Evolutionary conservation across 2,329 filamentous ascomycete species (phyloP), one percentile per base, ranked within the genome.

Genomic region (Fusarium denticulatum): DNA sequence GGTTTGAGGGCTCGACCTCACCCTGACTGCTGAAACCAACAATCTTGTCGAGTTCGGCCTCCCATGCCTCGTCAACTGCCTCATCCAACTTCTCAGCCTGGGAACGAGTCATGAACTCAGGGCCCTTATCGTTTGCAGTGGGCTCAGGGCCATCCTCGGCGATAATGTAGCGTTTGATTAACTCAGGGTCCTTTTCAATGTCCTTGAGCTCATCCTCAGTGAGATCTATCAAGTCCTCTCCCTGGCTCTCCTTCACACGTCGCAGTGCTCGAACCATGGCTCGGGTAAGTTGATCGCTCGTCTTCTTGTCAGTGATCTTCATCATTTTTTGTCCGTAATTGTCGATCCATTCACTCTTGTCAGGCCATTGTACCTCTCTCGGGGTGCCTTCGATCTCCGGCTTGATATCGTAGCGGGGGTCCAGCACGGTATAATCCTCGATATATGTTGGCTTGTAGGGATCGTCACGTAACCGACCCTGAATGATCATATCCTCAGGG

Each of bases 401-500:
- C 81, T 85, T 90, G 80, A 92, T 89, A 84, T 98, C 96, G 69
- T 96, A 88, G 56, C 94, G 87, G 60, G 94, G 94, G 79, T 94
- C 90, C 72, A 96, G 88, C 64, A 88, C 88, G 67, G 92, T 90
- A 79, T 97, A 93, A 82, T 97, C 94, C 81, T 98, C 95, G 62
- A 96, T 84, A 82, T 97, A 96, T 69, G 89, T 86, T 56, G 95
- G 85, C 60, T 87, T 86, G 86, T 94, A 93, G 14, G 91, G 88
- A 80, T 97, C 95, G 61, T 85, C 87, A 69, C 94, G 91, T 76
- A 93, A 82, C 47, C 90, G 87, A 73, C 92, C 93, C 83, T 96
- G 93, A 39, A 90, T 86, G 46, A 92, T 87, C 80, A 98, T 81
- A 82, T 98, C 94, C 74, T 90, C 86, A 15, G 92, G 85, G 79